Evolutionary conservation across 768 basidiomycete species (phyloP), one percentile per base, ranked within the genome.

Genomic region (Amyloporia xantha): DNA sequence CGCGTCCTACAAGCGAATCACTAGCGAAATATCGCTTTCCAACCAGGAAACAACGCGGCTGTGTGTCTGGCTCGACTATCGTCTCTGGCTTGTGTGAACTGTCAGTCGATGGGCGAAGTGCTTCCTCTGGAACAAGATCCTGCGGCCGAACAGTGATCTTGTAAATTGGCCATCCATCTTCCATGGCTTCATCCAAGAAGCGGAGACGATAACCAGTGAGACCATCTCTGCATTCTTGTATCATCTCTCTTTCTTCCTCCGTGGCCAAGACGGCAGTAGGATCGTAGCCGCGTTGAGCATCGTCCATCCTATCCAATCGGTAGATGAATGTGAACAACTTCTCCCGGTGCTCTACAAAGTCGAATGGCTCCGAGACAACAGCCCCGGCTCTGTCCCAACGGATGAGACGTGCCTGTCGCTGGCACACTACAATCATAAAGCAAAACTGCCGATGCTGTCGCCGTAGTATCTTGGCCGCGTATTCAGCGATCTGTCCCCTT

Each of bases 351-450:
- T n/a, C 12, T 1, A 19, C 27, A 15, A 33, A 15, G 15, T 33
- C 30, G 30, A 33, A 15, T 7, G 30, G 9, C 15, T 7, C 15
- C 9, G 30, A 7, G 15, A 33, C 30, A 33, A 15, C 30, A 33
- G 30, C 30, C 7, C 30, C 30, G 15, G 30, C 30, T 15, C 30
- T 7, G 30, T 33, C 30, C 30, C 30, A 33, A 7, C 30, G 30
- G 1, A 41, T 24, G 23, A 52, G 23, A 2, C 50, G 54, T 2
- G 50, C 47, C 6, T 21, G 26, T 13, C 20, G 3, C 4, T 25
- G n/a, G 39, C 19, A 25, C 15, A 55, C 20, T 11, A 27, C 17
- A 11, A 51, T 17, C 4, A 36, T 45, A 17, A 45, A 44, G 40
- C 19, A 20, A 21, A 46, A 38, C 12, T 21, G 10, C 7, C 30